Conservation (phyloP, 2,329 filamentous ascomycete genomes). For the Ophiostoma australiae region DNA sequence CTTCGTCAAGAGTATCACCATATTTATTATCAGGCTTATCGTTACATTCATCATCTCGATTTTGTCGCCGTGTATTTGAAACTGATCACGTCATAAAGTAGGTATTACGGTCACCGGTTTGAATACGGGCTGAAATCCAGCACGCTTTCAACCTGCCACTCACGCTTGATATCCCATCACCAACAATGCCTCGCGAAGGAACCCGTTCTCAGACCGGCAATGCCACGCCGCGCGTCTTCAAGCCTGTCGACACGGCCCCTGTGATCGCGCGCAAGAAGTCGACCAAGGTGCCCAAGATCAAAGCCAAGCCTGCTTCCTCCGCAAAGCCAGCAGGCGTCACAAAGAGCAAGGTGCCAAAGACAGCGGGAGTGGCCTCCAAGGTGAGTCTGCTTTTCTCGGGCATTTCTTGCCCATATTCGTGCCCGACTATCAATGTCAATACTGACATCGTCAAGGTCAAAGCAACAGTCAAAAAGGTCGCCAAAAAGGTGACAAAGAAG, state of each 20-base stretch:
- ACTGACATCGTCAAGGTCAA: not conserved
- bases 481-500: conserved; percentile 1
- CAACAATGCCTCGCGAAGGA: conserved; percentile 47
- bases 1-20: too few species aligned
- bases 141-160: not conserved
- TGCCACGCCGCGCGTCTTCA: conserved; percentile 50
- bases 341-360: not conserved
- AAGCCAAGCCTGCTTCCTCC: not conserved
- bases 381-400: not conserved
- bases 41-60: not conserved
- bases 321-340: not conserved
- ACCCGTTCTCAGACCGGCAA: conserved; percentile 50
- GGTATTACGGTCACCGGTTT: not conserved
- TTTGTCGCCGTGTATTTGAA: not conserved
- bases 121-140: not conserved
- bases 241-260: conserved; percentile 45
- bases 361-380: not conserved
- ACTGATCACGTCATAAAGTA: not conserved
- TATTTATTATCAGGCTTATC: not conserved
- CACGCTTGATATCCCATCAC: not conserved
- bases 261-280: conserved; percentile 40
- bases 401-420: not conserved
- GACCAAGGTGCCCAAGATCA: conserved; percentile 27
- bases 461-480: not conserved
- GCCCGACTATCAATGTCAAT: too few species aligned